Evolutionary conservation across 768 basidiomycete genomes (phyloP).

Genomic region (Thelephora ganbajun): DNA sequence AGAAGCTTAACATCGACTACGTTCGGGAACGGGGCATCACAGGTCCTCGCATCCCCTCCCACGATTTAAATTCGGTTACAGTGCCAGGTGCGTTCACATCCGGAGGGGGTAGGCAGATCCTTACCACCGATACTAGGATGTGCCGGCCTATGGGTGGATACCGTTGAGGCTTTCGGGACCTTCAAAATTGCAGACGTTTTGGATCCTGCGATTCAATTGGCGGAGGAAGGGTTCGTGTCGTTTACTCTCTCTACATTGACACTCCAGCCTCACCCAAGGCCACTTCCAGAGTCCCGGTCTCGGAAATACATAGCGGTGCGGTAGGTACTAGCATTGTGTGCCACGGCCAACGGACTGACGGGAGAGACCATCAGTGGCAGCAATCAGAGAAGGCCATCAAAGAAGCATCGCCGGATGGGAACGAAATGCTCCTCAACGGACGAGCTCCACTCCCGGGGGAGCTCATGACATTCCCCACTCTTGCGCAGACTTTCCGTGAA

Average conservation of each 20-base stretch:
- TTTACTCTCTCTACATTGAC: not conserved
- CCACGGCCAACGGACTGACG: conserved; percentile 1
- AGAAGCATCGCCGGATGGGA: conserved; percentile 72
- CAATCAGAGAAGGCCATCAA: conserved; percentile 56
- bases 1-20: conserved; percentile 65
- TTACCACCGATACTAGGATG: conserved; percentile 35
- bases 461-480: conserved; percentile 64
- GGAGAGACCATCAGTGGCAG: conserved; percentile 29
- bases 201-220: conserved; percentile 80
- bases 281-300: conserved; percentile 61
- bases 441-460: conserved; percentile 79
- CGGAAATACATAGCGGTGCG: conserved; percentile 57
- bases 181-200: conserved; percentile 67
- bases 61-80: conserved; percentile 83
- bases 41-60: conserved; percentile 56
- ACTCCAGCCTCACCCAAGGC: not conserved
- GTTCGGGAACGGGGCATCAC: conserved; percentile 53
- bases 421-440: conserved; percentile 79
- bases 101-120: not conserved
- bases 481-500: conserved; percentile 73
- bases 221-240: conserved; percentile 64
- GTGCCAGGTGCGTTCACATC: conserved; percentile 46
- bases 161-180: conserved; percentile 70
- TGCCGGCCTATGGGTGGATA: conserved; percentile 93
- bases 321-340: conserved; percentile 20